A percentile compares a stretch with the other conserved stretches of the same genome.
phyloP scores from a whole-genome alignment of 2,329 filamentous ascomycete genomes.

The Plectosphaerella sp. region DNA sequence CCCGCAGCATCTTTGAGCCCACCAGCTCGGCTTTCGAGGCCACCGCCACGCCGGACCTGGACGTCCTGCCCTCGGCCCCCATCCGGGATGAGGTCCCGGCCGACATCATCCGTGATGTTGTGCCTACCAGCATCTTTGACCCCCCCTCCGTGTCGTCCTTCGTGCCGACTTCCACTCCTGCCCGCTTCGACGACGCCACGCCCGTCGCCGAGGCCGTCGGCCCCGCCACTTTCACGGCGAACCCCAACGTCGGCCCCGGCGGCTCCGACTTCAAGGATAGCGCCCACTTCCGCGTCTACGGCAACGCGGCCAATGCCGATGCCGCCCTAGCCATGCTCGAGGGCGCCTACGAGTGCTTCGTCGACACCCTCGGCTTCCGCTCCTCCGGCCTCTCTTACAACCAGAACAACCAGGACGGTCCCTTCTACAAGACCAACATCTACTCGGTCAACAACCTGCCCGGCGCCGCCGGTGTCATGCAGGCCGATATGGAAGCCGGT shows the following conservation, averaged over 20 bases:
- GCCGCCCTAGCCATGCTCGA: conserved; percentile 35
- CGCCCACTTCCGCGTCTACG: conserved; percentile 35
- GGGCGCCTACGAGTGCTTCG: conserved; percentile 37
- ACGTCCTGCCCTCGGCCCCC: not conserved
- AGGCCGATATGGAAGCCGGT: conserved; percentile 31
- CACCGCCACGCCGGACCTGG: not conserved
- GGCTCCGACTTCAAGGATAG: conserved; percentile 26
- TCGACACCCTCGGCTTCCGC: conserved; percentile 29
- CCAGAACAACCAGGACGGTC: conserved; percentile 25
- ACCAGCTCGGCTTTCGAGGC: too few relatives aligned
- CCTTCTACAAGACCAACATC: conserved; percentile 41
- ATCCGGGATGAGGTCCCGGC: not conserved
- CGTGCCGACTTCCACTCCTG: not conserved
- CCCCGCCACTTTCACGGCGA: conserved; percentile 20
- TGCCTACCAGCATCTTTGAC: not conserved
- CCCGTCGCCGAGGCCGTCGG: conserved; percentile 8
- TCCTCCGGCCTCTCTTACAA: conserved; percentile 32
- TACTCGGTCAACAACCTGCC: conserved; percentile 32
- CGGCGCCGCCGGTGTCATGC: conserved; percentile 36
- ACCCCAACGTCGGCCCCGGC: conserved; percentile 25
- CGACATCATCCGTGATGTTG: not conserved
- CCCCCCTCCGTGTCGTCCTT: not conserved
- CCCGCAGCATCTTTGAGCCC: not conserved
- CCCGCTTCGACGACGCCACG: conserved; percentile 21
- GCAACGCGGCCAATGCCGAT: conserved; percentile 15